Conservation (phyloP, 1,284 basidiomycete species). For the Boletus hoseneyae region DNA sequence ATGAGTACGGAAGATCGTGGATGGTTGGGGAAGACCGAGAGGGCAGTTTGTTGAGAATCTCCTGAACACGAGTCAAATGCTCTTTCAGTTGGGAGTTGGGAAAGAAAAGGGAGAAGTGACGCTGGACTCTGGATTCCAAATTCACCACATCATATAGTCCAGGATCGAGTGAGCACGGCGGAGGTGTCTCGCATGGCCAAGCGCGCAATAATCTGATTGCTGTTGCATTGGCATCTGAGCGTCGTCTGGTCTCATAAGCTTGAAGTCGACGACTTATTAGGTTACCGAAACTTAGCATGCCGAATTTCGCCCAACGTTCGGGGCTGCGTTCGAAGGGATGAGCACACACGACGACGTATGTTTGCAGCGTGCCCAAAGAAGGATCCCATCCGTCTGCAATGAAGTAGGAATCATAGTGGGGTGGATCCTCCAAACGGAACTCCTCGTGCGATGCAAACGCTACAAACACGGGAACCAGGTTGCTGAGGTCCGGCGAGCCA, state of each 20-base stretch:
- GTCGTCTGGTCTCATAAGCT: too few relatives aligned
- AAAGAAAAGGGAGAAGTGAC: slow-evolving; percentile 2
- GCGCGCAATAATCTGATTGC: neutral
- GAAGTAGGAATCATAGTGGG: slow-evolving; percentile 7
- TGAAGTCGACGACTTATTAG: too few relatives aligned
- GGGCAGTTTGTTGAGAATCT: neutral
- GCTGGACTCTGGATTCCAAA: neutral
- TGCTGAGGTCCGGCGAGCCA: slow-evolving; percentile 5
- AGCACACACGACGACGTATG: slow-evolving; percentile 3
- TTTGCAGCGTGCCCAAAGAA: neutral
- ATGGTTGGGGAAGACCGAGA: neutral
- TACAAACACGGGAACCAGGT: slow-evolving; percentile 27
- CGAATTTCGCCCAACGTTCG: slow-evolving; percentile 1
- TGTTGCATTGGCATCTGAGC: neutral
- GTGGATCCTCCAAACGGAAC: slow-evolving; percentile 4
- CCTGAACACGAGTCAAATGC: slow-evolving; percentile 15
- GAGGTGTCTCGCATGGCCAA: too few relatives aligned
- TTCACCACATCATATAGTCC: slow-evolving; percentile 3
- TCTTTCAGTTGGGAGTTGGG: slow-evolving; percentile 4
- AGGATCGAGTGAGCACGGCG: slow-evolving; percentile 1
- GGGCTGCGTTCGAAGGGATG: slow-evolving; percentile 8
- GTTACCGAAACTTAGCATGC: too few relatives aligned
- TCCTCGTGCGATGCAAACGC: too few relatives aligned
- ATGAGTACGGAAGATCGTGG: slow-evolving; percentile 1
- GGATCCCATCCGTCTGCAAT: slow-evolving; percentile 14